Base-by-base conservation (phyloP, 192 early-diverging fungal species). In the Obelidium mucronatum region DNA sequence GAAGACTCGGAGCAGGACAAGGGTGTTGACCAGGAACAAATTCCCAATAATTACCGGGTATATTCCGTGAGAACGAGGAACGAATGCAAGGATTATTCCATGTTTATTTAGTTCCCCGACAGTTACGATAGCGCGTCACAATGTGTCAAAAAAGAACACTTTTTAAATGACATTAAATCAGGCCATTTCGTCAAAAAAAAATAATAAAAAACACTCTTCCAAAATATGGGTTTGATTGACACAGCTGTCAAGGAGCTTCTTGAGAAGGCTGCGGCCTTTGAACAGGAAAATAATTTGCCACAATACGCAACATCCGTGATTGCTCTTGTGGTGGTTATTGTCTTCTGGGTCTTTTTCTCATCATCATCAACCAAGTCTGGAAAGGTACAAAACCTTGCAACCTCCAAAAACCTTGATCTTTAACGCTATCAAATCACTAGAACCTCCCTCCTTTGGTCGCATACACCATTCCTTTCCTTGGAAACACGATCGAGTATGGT, bases 401-500 rank as follows among this genome's bases (percentile, higher is more conserved):
- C 22, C 8, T 40, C 35, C 17, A 40, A 17, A n/a, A 56, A 40
- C 11, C 34, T 30, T 51, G 53, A n/a, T n/a, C n/a, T n/a, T n/a
- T n/a, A n/a, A n/a, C n/a, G n/a, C n/a, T n/a, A n/a, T n/a, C n/a
- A n/a, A n/a, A n/a, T n/a, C n/a, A n/a, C 4, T n/a, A 59, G 54
- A 60, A 55, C 53, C 70, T 74, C 13, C 86, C 88, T 3, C 88
- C 88, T 4, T 34, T 71, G n/a, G 78, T 88, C 36, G 81, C 82
- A 24, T 74, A 94, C 84, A 89, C 88, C 78, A 83, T 97, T 67
- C 96, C 97, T 35, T 91, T 96, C 74, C 82, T 99, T 67, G 96
- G 97, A 40, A 91, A 91, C 54, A 94, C 94, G 76, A 80, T 97
- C 63, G 73, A 86, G 61, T 96, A 95, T 86, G 96, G 96, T 75